Evolutionary conservation across 2,329 filamentous ascomycete genomes (phyloP), one percentile per base, ranked within the genome.

Genomic region (Cladosporium sp.): DNA sequence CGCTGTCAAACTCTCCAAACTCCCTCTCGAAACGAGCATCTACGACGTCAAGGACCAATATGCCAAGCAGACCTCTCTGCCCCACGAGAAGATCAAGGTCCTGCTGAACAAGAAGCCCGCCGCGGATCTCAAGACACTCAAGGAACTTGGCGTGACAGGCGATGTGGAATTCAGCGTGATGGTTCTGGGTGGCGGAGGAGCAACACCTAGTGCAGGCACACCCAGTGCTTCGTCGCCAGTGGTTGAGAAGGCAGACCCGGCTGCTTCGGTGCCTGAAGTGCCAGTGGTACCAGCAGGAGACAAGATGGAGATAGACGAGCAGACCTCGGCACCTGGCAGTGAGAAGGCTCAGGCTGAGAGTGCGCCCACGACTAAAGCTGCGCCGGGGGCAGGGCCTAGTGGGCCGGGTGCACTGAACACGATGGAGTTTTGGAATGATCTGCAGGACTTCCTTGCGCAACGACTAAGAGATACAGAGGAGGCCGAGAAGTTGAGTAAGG

Each of bases 41-140:
- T 88, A 91, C 69, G 90, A 94, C 67, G 80, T 98, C 72, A 96
- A 96, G 77, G 81, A 84, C 62, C 81, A 84, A 2, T 88, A 97
- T 52, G 85, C 88, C 1, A 77, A 81, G 18, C 83, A 90, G 69
- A 86, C 89, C 5, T 81, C 84, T 29, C 84, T 91, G 65, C 84
- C 88, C 2, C 79, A 86, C n/a, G 87, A 89, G 46, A 97, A 96
- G 82, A 87, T 98, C 76, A 93, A 93, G 80, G 80, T 99, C 11
- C 80, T 99, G 68, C 86, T 90, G 75, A 91, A 91, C 78, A 96
- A 95, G 82, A 96, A 97, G 78, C 94, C 94, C 0, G 86, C 92
- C 0, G 76, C 71, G 16, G 78, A 75, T 50, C 71, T 76, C 28
- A 75, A 76, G 64, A 75, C 74, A 5, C 65, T 74, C 10, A 71